Conservation (phyloP, 176 grass and related monocot species). For the Hordeum marinum region DNA sequence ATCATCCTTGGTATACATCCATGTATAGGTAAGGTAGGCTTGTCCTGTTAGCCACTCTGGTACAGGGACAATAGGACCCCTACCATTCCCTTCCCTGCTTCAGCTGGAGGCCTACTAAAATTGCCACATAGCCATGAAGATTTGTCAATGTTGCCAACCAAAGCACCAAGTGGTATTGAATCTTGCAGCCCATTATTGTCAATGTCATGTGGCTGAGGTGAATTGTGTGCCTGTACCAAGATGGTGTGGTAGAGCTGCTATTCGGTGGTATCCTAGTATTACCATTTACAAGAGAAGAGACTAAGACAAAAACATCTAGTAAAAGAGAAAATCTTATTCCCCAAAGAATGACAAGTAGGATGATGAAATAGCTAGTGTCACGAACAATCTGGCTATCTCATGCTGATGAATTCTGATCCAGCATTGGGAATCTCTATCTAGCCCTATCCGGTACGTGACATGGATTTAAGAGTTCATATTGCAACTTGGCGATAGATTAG, state of each 20-base stretch:
- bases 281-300: not conserved
- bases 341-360: not conserved
- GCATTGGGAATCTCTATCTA: not conserved
- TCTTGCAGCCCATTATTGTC: not conserved
- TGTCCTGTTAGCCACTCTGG: slow-evolving; percentile 16
- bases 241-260: slow-evolving; percentile 4
- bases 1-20: slow-evolving; percentile 26
- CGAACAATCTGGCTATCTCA: not conserved
- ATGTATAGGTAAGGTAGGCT: slow-evolving; percentile 15
- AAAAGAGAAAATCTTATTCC: not conserved
- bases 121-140: slow-evolving; percentile 18
- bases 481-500: slow-evolving; percentile 31
- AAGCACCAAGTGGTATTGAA: slow-evolving; percentile 9
- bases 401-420: not conserved
- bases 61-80: slow-evolving; percentile 26
- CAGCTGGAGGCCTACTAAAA: slow-evolving; percentile 28
- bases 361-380: no score
- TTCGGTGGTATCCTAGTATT: slow-evolving; percentile 17
- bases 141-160: not conserved
- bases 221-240: slow-evolving; percentile 4
- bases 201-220: not conserved
- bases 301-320: not conserved
- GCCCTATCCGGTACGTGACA: not conserved
- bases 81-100: not conserved
- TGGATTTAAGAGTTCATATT: slow-evolving; percentile 5